Evolutionary conservation across 148 eudicot species (phyloP).

Genomic region (Nepenthes mirabilis): DNA sequence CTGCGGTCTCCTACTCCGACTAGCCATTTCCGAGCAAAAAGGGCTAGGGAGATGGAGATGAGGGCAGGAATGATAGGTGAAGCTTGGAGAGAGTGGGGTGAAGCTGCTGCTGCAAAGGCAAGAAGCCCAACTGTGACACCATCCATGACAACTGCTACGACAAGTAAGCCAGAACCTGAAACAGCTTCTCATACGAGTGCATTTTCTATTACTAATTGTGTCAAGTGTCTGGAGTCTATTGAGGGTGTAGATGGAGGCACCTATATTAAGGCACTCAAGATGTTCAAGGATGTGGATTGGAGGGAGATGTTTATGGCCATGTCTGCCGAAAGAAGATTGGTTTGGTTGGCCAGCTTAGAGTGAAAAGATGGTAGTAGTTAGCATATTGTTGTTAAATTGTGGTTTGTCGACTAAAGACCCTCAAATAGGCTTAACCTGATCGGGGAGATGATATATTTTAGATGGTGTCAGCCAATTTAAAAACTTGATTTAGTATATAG

Average conservation of each 20-base stretch:
- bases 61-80: neutral
- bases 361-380: neutral
- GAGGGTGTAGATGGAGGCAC: slow-evolving; percentile 18
- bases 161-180: neutral
- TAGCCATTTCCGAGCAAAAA: slow-evolving; percentile 9
- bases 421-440: no score
- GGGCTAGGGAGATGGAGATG: neutral
- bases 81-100: slow-evolving; percentile 5
- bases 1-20: slow-evolving; percentile 10
- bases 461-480: no score
- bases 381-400: no score
- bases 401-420: no score
- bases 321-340: slow-evolving; percentile 19
- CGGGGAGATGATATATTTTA: no score
- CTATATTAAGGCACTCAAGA: slow-evolving; percentile 17
- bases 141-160: neutral
- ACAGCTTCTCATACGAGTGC: slow-evolving; percentile 5
- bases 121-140: slow-evolving; percentile 7
- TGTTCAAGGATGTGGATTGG: slow-evolving; percentile 25
- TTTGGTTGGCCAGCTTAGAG: slow-evolving; percentile 20
- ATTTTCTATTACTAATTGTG: slow-evolving; percentile 19
- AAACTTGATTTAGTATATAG: no score
- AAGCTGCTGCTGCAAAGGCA: slow-evolving; percentile 3
- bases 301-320: slow-evolving; percentile 24
- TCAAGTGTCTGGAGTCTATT: slow-evolving; percentile 18